A percentile compares a stretch with the other conserved stretches of the same genome.
These are phyloP conservation scores for Orychophragmus violaceus DNA, from an alignment of 345 rosid species.

Conservation along the genomic window DNA sequence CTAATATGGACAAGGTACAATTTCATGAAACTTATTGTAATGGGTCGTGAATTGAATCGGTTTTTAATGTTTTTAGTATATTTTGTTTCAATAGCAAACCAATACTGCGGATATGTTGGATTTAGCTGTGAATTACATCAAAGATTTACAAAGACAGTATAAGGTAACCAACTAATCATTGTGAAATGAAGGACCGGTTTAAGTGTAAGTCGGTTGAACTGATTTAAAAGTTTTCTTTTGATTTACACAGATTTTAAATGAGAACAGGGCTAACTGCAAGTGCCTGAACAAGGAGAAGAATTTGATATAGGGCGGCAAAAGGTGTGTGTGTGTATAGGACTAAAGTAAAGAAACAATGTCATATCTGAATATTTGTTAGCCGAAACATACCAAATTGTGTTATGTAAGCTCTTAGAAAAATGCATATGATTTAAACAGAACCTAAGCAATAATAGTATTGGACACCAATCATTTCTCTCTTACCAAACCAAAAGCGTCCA, in stretches of 20 bases:
- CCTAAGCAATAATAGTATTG: neutral
- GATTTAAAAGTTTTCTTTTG: neutral
- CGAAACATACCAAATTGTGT: neutral
- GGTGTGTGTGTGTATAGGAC: conserved; percentile 10
- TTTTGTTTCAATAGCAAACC: conserved; percentile 60
- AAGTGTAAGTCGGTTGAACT: neutral
- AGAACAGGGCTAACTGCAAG: conserved; percentile 31
- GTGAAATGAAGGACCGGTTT: neutral
- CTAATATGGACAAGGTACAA: conserved; percentile 93
- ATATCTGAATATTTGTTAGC: neutral
- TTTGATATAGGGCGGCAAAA: conserved; percentile 6
- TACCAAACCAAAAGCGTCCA: no score
- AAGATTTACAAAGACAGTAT: conserved; percentile 82
- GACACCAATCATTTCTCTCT: neutral
- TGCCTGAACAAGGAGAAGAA: conserved; percentile 29
- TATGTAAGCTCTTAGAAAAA: neutral
- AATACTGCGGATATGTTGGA: conserved; percentile 97
- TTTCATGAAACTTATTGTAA: neutral
- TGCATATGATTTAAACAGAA: neutral
- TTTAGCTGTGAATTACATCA: conserved; percentile 94
- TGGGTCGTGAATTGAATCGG: neutral
- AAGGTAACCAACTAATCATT: conserved; percentile 41
- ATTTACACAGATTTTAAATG: conserved; percentile 23
- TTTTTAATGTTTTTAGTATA: neutral
- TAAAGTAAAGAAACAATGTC: neutral